These are phyloP conservation scores for Corchorus olitorius DNA, from an alignment of 345 rosid species.

Conservation along the genomic window DNA sequence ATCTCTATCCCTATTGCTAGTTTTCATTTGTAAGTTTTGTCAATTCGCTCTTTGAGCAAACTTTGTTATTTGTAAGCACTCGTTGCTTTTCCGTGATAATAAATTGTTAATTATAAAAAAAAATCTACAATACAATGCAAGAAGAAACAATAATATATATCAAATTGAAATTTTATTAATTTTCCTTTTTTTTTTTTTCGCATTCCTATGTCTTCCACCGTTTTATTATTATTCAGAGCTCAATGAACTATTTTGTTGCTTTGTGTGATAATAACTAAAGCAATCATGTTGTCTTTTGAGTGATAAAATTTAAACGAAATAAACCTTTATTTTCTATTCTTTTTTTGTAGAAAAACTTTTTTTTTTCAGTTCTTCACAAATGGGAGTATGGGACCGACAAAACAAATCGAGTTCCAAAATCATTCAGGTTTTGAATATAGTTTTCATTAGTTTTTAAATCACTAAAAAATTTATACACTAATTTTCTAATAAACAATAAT, in stretches of 20 bases:
- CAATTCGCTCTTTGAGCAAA: too few relatives aligned
- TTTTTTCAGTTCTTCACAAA: too few relatives aligned
- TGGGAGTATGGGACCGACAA: neutral
- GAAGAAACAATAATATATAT: too few relatives aligned
- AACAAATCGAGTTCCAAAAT: neutral
- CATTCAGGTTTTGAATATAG: neutral
- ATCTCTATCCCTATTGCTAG: too few relatives aligned
- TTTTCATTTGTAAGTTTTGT: too few relatives aligned
- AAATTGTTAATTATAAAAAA: too few relatives aligned
- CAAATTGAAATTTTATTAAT: too few relatives aligned
- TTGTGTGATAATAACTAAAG: neutral
- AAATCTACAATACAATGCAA: too few relatives aligned
- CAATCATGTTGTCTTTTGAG: slow-evolving; percentile 2
- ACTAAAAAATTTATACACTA: too few relatives aligned
- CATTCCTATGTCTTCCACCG: neutral
- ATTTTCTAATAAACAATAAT: neutral
- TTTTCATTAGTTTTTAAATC: neutral
- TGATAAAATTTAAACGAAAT: neutral
- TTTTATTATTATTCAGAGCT: neutral
- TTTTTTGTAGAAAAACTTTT: neutral
- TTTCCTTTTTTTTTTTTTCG: neutral
- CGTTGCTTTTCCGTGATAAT: too few relatives aligned
- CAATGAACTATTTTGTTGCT: neutral
- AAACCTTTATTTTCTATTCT: too few relatives aligned
- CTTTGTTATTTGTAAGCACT: too few relatives aligned